Base-by-base conservation (phyloP, 179 eudicot species). In the Amaranthus tricolor region DNA sequence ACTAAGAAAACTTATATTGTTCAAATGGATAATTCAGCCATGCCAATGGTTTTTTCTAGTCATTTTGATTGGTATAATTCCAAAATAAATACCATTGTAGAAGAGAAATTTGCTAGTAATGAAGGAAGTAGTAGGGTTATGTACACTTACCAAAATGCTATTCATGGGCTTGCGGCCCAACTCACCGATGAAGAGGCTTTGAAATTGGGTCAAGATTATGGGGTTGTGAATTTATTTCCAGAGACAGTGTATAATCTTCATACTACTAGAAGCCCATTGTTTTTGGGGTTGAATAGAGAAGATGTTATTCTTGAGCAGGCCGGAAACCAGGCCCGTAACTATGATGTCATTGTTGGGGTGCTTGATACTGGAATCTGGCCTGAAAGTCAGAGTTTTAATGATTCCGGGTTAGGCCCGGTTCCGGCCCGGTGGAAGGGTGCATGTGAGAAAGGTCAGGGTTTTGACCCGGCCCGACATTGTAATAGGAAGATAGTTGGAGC, bases 341-440 rank as follows among this genome's bases (percentile, higher is more conserved):
- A 83, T 19, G 91, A 91, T 53, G 98, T 93, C 8, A 71, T 93
- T 2, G 93, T 91, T n/a, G 98, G 98, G 6, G 91, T 93, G 31
- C 82, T 93, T 10, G 98, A 93, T 72, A 93, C 98, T 15, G 98
- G 98, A 0, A 88, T 93, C 45, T 93, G 98, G 98, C 98, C 98
- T 0, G 98, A 93, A 81, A 91, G 97, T 80, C 88, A 72, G 75
- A 93, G 98, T 74, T 93, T 93, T 80, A 86, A 91, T 57, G 98
- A 93, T 75, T 47, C 87, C 9, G 88, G 90, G 1, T 62, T 89
- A 61, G 74, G 79, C 9, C 79, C 85, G 6, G 66, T 86, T 5
- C 97, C 98, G 10, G 55, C 83, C 8, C 86, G 78, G 12, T 93
- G 98, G 98, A 86, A 74, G 77, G 98, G 98, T 10, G 76, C 63